Conservation (phyloP, 1,284 basidiomycete species). For the Golubevia sp. region DNA sequence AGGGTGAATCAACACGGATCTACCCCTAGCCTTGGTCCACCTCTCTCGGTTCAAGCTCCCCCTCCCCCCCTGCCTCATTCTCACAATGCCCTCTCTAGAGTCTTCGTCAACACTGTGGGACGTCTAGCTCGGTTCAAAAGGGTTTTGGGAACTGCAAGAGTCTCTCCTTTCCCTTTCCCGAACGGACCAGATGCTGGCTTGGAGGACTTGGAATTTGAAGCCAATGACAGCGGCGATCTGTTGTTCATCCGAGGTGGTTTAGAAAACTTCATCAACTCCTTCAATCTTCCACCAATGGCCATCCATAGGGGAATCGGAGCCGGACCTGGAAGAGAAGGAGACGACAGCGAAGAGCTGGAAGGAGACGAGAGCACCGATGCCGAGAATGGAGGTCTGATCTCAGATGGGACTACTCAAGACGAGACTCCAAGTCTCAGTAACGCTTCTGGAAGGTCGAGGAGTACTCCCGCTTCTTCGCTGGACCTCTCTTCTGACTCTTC, state of each 20-base stretch:
- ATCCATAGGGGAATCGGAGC: not conserved
- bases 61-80: constrained; percentile 14
- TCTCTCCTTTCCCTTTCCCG: constrained; percentile 6
- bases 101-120: constrained; percentile 78
- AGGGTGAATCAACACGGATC: not conserved
- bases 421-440: constrained; percentile 38
- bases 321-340: not conserved
- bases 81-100: constrained; percentile 71
- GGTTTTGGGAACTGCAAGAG: constrained; percentile 64
- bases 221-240: constrained; percentile 62
- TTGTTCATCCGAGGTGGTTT: constrained; percentile 39
- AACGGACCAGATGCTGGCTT: constrained; percentile 13
- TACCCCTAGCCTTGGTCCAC: not conserved
- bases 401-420: constrained; percentile 29
- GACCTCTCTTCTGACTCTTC: constrained; percentile 13
- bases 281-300: constrained; percentile 12
- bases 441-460: constrained; percentile 24
- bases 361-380: not conserved
- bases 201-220: constrained; percentile 29
- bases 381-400: constrained; percentile 14
- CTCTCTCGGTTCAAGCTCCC: not conserved
- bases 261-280: constrained; percentile 34
- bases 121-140: constrained; percentile 79
- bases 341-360: not conserved
- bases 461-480: constrained; percentile 40